These are phyloP conservation scores for Nigrograna mackinnonii DNA, from an alignment of 2,329 filamentous ascomycete genomes.

Conservation along the genomic window DNA sequence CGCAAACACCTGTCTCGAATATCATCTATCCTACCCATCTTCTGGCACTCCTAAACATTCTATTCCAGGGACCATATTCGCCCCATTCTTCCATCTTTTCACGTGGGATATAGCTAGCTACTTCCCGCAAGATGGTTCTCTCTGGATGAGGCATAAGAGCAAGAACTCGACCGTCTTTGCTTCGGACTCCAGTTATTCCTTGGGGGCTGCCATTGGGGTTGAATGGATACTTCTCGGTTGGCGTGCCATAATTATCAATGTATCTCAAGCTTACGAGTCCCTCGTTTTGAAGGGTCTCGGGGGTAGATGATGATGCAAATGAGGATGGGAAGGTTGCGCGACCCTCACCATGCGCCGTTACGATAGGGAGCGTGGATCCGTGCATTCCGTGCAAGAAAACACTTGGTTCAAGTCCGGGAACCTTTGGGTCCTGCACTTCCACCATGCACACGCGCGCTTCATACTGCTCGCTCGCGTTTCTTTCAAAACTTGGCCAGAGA, in stretches of 20 bases:
- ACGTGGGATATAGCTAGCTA: constrained; percentile 74
- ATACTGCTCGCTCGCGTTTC: constrained; percentile 86
- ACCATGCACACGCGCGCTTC: constrained; percentile 89
- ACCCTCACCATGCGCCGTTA: constrained; percentile 89
- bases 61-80: constrained; percentile 81
- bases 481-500: constrained; percentile 83
- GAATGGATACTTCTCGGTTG: constrained; percentile 82
- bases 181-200: constrained; percentile 80
- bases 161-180: constrained; percentile 76
- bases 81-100: constrained; percentile 69
- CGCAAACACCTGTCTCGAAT: too few species aligned
- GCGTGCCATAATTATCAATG: constrained; percentile 76
- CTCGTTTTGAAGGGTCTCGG: constrained; percentile 60
- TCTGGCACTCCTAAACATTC: constrained; percentile 85
- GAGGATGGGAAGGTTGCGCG: constrained; percentile 61
- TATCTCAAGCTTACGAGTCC: constrained; percentile 80
- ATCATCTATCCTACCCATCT: constrained; percentile 78
- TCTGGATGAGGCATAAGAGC: constrained; percentile 95
- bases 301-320: constrained; percentile 44
- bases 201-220: constrained; percentile 87
- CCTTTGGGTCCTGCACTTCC: constrained; percentile 66
- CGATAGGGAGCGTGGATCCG: constrained; percentile 80
- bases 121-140: constrained; percentile 80
- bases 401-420: constrained; percentile 51
- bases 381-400: constrained; percentile 92